phyloP scores from a whole-genome alignment of 106 monocot genomes.

The Alisma plantagoaquatica region DNA sequence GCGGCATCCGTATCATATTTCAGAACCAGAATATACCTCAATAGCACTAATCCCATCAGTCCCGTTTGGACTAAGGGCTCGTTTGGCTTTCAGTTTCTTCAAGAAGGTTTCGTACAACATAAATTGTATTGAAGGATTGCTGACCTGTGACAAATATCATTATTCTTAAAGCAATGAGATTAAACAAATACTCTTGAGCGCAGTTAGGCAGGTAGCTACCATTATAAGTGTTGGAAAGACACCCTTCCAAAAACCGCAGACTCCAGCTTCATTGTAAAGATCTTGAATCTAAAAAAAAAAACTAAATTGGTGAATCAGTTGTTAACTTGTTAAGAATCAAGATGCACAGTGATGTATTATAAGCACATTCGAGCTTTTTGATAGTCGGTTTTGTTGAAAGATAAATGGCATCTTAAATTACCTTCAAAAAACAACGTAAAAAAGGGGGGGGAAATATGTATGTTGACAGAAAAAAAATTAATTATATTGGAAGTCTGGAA shows the following conservation, averaged over 20 bases:
- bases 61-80: constrained; percentile 41
- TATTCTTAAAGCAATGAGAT: not conserved
- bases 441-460: too few relatives aligned
- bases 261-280: constrained; percentile 79
- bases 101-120: constrained; percentile 88
- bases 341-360: too few relatives aligned
- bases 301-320: too few relatives aligned
- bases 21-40: constrained; percentile 68
- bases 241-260: constrained; percentile 96
- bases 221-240: constrained; percentile 91
- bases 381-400: too few relatives aligned
- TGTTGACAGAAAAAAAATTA: too few relatives aligned
- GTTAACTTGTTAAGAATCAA: too few relatives aligned
- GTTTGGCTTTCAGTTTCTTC: constrained; percentile 69
- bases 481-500: too few relatives aligned
- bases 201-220: constrained; percentile 27
- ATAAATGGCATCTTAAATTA: too few relatives aligned
- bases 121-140: constrained; percentile 95
- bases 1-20: too few relatives aligned
- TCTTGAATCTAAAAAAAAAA: constrained; percentile 54
- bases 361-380: too few relatives aligned
- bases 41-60: constrained; percentile 71
- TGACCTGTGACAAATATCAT: constrained; percentile 43
- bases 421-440: too few relatives aligned
- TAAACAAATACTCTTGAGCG: too few relatives aligned